Base-by-base conservation (phyloP, 1,139 yeast species). In the Yamadazyma sp. region DNA sequence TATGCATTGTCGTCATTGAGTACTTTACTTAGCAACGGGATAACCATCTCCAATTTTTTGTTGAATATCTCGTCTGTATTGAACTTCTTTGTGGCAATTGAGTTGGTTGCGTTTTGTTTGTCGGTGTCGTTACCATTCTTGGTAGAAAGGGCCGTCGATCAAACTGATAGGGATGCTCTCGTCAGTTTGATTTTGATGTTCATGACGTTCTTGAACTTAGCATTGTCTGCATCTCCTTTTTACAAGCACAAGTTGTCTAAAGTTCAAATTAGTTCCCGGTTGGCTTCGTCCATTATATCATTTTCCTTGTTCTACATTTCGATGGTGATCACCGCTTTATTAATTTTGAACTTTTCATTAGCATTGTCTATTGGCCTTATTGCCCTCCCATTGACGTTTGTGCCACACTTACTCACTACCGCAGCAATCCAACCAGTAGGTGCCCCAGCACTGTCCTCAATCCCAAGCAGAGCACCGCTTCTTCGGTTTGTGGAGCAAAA, bases 331-430 rank as follows among this genome's bases (percentile, higher is more conserved):
- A 79, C 88, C 9, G 81, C 95, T 0, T 65, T 89, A 31, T 69
- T 94, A 40, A 88, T 89, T 50, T 77, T 91, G 30, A 91, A 92
- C 61, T 92, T 91, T 61, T 74, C 97, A 2, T 69, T 92, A 47
- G 87, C 97, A 0, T 72, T 87, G 39, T 58, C 73, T 3, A 69
- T 91, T 43, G 94, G 95, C 0, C 43, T 87, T 1, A 61, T 79
- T 23, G 78, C 87, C 1, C 64, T 83, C 26, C 96, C 97, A 3
- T 65, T 91, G 55, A 80, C 87, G 0, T 79, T 85, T 55, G 66
- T 87, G 9, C 74, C 75, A 23, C 78, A 79, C 6, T 62, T 74
- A 3, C 52, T 62, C 18, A 45, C 42, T 18, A 14, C 44, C 7
- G 44, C 44, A 17, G 47, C 39, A 36, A 34, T 37, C 5, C 15